phyloP scores from a whole-genome alignment of 352 stramenopile genomes.

The Globisporangium recalcitrans region DNA sequence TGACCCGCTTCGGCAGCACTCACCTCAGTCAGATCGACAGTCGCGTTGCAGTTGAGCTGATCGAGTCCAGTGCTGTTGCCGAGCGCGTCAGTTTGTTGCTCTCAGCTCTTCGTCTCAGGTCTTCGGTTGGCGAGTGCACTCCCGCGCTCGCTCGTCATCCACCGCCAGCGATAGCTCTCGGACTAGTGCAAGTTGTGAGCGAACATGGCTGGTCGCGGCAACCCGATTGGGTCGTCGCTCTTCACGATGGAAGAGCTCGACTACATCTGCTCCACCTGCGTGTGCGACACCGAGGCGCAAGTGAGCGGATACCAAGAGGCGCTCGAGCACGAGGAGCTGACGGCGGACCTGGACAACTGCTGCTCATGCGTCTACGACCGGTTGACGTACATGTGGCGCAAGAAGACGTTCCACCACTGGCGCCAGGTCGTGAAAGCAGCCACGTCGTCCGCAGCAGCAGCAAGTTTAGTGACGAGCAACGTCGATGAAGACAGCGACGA shows the following conservation, averaged over 20 bases:
- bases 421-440: conserved; percentile 31
- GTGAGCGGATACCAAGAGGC: conserved; percentile 29
- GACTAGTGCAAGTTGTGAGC: background rate
- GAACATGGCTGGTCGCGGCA: conserved; percentile 1
- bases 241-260: conserved; percentile 61
- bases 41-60: background rate
- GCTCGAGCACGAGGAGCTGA: conserved; percentile 21
- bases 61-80: background rate
- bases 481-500: background rate
- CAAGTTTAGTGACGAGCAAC: too few species aligned
- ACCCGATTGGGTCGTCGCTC: conserved; percentile 11
- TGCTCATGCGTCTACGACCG: conserved; percentile 67
- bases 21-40: background rate
- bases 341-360: conserved; percentile 38
- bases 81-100: background rate
- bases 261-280: conserved; percentile 50
- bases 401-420: conserved; percentile 78
- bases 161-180: background rate
- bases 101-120: background rate
- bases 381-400: conserved; percentile 69
- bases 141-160: background rate
- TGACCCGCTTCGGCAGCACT: background rate
- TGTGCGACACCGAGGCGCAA: conserved; percentile 43
- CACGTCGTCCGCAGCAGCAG: conserved; percentile 9
- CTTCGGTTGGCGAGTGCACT: background rate